phyloP scores from a whole-genome alignment of 2,329 filamentous ascomycete species.

The Cercospora zeina region DNA sequence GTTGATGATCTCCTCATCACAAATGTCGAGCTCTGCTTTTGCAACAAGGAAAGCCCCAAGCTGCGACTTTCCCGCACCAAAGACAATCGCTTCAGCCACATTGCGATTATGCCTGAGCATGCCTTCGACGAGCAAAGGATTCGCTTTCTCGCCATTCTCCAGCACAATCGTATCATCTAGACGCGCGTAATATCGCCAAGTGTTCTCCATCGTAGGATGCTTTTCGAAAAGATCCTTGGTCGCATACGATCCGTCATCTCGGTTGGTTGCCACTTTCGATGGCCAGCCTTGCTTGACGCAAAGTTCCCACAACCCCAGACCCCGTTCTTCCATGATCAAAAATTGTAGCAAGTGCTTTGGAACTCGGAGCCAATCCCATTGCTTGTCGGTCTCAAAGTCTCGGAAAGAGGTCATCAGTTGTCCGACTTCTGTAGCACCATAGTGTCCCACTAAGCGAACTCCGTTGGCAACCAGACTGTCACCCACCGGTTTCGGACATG shows the following conservation, averaged over 20 bases:
- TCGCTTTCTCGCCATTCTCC: constrained; percentile 54
- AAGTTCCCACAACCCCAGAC: constrained; percentile 43
- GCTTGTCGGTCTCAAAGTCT: constrained; percentile 51
- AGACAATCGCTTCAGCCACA: constrained; percentile 59
- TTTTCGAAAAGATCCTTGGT: constrained; percentile 34
- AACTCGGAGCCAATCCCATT: constrained; percentile 60
- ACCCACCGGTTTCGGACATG: constrained; percentile 41
- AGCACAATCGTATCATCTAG: constrained; percentile 52
- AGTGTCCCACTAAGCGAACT: constrained; percentile 41
- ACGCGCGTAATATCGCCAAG: constrained; percentile 52
- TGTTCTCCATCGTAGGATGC: constrained; percentile 45
- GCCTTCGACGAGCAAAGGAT: constrained; percentile 55
- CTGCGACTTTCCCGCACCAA: constrained; percentile 56
- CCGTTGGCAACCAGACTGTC: constrained; percentile 38
- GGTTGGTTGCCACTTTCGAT: constrained; percentile 45
- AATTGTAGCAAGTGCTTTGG: constrained; percentile 30
- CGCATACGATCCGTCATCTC: constrained; percentile 45
- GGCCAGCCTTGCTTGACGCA: constrained; percentile 40
- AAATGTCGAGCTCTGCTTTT: constrained; percentile 49
- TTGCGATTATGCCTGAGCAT: constrained; percentile 54
- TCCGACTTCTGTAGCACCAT: constrained; percentile 59
- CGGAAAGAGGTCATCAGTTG: constrained; percentile 63
- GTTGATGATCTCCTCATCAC: constrained; percentile 51
- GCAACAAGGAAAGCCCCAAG: constrained; percentile 57
- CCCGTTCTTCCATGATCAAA: constrained; percentile 36